Conservation (phyloP, 768 basidiomycete genomes). For the Lentinula sp. region DNA sequence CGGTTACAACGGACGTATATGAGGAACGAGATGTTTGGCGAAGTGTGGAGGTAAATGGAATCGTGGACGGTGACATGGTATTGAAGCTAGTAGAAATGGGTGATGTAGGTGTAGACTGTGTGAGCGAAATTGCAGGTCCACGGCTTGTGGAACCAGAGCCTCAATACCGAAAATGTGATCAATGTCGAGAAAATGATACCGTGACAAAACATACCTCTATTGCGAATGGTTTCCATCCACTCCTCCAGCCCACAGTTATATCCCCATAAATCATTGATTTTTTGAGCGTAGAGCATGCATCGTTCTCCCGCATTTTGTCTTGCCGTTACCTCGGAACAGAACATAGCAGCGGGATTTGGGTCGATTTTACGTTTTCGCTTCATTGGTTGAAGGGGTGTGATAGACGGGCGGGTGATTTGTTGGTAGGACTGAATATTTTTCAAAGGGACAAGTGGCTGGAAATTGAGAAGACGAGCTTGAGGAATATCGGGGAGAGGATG, state of each 20-base stretch:
- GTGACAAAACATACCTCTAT: conserved; percentile 40
- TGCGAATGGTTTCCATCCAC: conserved; percentile 60
- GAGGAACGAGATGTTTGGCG: conserved; percentile 50
- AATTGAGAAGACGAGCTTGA: neutral
- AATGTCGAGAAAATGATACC: neutral
- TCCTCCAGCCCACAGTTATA: conserved; percentile 72
- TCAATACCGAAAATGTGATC: neutral
- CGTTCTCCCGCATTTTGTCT: conserved; percentile 59
- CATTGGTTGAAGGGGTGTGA: neutral
- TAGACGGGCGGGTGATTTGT: neutral
- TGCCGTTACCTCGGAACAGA: conserved; percentile 55
- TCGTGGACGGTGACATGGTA: conserved; percentile 28
- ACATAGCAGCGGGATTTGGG: conserved; percentile 63
- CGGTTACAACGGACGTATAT: conserved; percentile 65
- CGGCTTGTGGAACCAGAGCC: neutral
- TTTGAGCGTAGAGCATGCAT: conserved; percentile 66
- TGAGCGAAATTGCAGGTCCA: conserved; percentile 1
- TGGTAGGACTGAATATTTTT: neutral
- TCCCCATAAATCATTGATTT: conserved; percentile 75
- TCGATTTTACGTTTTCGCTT: neutral
- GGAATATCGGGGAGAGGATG: neutral
- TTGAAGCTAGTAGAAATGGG: neutral
- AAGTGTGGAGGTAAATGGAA: conserved; percentile 44
- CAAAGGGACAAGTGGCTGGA: neutral
- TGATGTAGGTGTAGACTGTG: neutral